Conservation (phyloP, 2,329 filamentous ascomycete species). For the Apiospora saccharicola region DNA sequence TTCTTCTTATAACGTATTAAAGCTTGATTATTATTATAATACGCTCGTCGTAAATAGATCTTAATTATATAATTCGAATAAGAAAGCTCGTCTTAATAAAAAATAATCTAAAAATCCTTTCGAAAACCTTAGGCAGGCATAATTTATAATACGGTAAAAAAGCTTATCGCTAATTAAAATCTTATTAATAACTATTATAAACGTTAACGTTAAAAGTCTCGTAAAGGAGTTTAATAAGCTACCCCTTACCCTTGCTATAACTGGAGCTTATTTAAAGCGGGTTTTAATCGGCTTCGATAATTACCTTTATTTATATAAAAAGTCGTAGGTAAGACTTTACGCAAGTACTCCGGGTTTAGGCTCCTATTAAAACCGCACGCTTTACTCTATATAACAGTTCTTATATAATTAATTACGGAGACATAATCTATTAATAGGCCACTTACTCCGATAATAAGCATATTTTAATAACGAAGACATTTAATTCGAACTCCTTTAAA, state of each 20-base stretch:
- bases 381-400: slow-evolving; percentile 50
- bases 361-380: slow-evolving; percentile 42
- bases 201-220: slow-evolving; percentile 41
- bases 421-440: slow-evolving; percentile 33
- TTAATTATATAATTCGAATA: slow-evolving; percentile 44
- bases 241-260: slow-evolving; percentile 54
- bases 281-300: slow-evolving; percentile 44
- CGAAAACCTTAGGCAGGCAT: slow-evolving; percentile 37
- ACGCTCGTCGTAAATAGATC: slow-evolving; percentile 41
- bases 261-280: slow-evolving; percentile 52
- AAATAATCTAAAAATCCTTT: slow-evolving; percentile 43
- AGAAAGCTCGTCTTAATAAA: slow-evolving; percentile 41
- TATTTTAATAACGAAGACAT: slow-evolving; percentile 32
- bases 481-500: slow-evolving; percentile 30
- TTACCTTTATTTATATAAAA: slow-evolving; percentile 50
- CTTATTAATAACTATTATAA: slow-evolving; percentile 31
- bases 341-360: slow-evolving; percentile 35
- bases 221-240: slow-evolving; percentile 50
- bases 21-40: slow-evolving; percentile 53
- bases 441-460: slow-evolving; percentile 30
- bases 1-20: slow-evolving; percentile 44
- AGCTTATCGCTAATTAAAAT: slow-evolving; percentile 21
- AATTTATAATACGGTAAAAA: slow-evolving; percentile 38
- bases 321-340: slow-evolving; percentile 47
- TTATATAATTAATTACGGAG: slow-evolving; percentile 46